Evolutionary conservation across 192 early-diverging fungal genomes (phyloP), one percentile per base, ranked within the genome.

Genomic region (Coemansia sp.): DNA sequence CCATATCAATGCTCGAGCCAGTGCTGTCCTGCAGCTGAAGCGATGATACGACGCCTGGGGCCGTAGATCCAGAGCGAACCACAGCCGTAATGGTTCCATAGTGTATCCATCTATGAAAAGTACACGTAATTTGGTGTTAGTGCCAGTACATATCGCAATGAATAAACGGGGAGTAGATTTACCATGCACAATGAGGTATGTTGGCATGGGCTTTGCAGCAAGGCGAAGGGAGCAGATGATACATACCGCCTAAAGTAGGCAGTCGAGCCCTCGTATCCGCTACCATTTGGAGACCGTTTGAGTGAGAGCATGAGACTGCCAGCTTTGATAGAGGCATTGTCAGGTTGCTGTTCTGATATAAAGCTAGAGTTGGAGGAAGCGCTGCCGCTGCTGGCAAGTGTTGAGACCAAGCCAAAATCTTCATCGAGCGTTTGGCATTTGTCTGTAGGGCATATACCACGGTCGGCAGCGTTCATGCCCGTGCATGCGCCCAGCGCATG

Each of bases 1-100:
- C 89, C 64, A 86, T 85, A 65, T 88, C 86, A 25, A 90, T 86
- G 75, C 88, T 87, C 39, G 88, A 81, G 55, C 87, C 87, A 21
- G 64, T 44, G 9, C 76, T 77, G 72, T 86, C 79, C 45, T 85
- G 85, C 41, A 85, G 73, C 59, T 89, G 87, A 38, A 89, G 76
- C 8, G 88, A 86, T 15, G 87, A 85, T 11, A 91, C 80, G 12
- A 89, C 86, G 19, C 88, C 88, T 2, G 72, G 74, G 0, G 84
- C 74, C 0, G 73, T 78, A 3, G 85, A 85, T 34, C 85, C 89
- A 0, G 87, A 84, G 58, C 84, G 78, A 50, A 89, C 76, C 39
- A 70, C 71, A 6, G 85, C 87, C 4, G 80, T 80, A 1, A 89
- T 75, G n/a, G 68, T 77, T 10, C 90, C 90, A 34, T 89, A 89